Evolutionary conservation across 495 filamentous ascomycete species (phyloP).

Genomic region (Aspergillus asperescens): DNA sequence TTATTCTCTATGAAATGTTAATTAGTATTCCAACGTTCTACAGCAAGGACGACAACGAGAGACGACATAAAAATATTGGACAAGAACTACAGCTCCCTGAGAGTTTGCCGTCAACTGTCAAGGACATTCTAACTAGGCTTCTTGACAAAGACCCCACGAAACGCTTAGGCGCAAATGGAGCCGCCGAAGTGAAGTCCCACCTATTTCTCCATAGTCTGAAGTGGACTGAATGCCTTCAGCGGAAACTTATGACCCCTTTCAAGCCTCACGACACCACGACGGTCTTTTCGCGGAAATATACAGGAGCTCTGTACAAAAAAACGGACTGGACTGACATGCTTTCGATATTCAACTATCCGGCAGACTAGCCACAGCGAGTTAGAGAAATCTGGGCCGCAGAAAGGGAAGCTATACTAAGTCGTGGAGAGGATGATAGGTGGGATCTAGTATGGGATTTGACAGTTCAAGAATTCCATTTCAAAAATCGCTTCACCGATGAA

Average conservation of each 20-base stretch:
- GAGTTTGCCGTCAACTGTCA: not conserved
- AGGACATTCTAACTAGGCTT: not conserved
- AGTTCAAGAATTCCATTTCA: not conserved
- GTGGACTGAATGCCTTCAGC: not conserved
- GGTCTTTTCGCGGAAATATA: too few species aligned
- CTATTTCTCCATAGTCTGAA: not conserved
- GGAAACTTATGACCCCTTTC: not conserved
- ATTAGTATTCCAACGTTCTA: not conserved
- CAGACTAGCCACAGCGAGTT: too few species aligned
- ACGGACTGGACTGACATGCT: too few species aligned
- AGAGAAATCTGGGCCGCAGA: too few species aligned
- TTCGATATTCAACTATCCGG: too few species aligned
- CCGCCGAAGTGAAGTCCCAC: slow-evolving; percentile 9
- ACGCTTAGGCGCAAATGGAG: not conserved
- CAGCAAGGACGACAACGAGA: not conserved
- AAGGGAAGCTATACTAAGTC: too few species aligned
- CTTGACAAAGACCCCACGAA: not conserved
- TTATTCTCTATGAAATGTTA: slow-evolving; percentile 7
- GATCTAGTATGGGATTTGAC: not conserved
- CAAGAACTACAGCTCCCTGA: not conserved
- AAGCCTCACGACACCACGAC: not conserved
- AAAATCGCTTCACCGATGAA: not conserved
- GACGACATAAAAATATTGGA: not conserved
- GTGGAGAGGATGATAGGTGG: not conserved
- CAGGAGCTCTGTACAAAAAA: too few species aligned